Percentiles rank a stretch among this genome's conserved stretches.
Evolutionary conservation across 192 early-diverging fungal genomes (phyloP).

Genomic region (Rhizophagus prolifer): DNA sequence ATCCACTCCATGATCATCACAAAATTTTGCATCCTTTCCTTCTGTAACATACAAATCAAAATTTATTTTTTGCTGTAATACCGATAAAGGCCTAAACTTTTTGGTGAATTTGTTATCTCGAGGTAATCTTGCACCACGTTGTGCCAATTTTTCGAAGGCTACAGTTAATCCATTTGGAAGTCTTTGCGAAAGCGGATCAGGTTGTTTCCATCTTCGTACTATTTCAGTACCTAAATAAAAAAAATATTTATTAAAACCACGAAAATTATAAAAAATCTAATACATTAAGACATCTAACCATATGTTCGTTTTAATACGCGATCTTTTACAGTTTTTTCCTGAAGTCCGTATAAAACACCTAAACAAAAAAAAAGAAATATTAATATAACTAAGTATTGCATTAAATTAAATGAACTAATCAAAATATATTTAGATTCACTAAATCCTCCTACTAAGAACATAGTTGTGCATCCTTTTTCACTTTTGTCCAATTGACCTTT

Average conservation of each 20-base stretch:
- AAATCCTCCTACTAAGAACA: conserved; percentile 49
- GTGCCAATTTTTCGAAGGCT: background rate
- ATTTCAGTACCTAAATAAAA: background rate
- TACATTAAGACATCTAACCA: too few relatives aligned
- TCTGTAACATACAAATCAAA: background rate
- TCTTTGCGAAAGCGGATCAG: background rate
- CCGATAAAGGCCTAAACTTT: background rate
- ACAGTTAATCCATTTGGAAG: background rate
- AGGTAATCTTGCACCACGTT: background rate
- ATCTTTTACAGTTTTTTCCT: too few relatives aligned
- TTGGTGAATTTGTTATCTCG: background rate
- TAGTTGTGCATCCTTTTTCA: conserved; percentile 31
- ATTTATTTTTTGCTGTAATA: background rate
- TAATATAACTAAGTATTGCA: too few relatives aligned
- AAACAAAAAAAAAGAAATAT: too few relatives aligned
- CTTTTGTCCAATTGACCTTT: conserved; percentile 28
- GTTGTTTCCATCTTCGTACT: background rate
- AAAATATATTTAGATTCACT: conserved; percentile 30
- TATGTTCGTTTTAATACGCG: too few relatives aligned
- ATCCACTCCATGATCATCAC: background rate
- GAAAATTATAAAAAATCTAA: too few relatives aligned
- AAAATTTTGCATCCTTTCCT: background rate
- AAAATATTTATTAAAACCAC: too few relatives aligned
- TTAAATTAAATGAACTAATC: too few relatives aligned
- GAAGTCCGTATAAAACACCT: too few relatives aligned